These are phyloP conservation scores for Anethum foeniculum DNA, from an alignment of 140 eudicot genomes.

Conservation along the genomic window DNA sequence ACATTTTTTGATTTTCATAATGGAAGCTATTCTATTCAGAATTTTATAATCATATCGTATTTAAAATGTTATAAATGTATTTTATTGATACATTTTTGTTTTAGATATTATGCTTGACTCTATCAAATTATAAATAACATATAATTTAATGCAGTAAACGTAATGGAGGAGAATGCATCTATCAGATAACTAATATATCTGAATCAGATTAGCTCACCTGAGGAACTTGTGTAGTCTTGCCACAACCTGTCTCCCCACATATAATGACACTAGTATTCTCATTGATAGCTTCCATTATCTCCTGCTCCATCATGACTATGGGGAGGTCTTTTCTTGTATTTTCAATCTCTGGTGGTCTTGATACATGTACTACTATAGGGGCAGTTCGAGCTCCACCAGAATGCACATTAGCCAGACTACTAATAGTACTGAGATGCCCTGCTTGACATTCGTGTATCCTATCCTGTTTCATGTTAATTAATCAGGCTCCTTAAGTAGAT, in stretches of 20 bases:
- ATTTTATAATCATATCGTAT: background rate
- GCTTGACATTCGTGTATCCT: conserved; percentile 12
- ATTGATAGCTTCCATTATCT: conserved; percentile 96
- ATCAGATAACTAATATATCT: background rate
- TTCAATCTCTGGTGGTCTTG: conserved; percentile 80
- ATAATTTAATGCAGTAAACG: no score
- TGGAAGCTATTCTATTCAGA: background rate
- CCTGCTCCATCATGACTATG: conserved; percentile 97
- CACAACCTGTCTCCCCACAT: conserved; percentile 97
- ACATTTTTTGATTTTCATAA: no score
- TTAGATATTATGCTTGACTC: no score
- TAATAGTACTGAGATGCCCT: conserved; percentile 8
- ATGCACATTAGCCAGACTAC: conserved; percentile 10
- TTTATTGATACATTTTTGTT: background rate
- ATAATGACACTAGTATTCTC: conserved; percentile 64
- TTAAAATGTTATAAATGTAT: no score
- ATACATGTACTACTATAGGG: conserved; percentile 59
- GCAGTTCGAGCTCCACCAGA: conserved; percentile 15
- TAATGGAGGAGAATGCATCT: no score
- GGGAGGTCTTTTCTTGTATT: conserved; percentile 68
- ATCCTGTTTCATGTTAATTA: conserved; percentile 35
- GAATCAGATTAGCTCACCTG: conserved; percentile 42
- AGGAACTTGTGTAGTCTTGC: conserved; percentile 96
- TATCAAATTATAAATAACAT: no score
- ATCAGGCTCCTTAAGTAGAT: conserved; percentile 3